phyloP scores from a whole-genome alignment of 495 filamentous ascomycete species.

The Penicillium roqueforti region DNA sequence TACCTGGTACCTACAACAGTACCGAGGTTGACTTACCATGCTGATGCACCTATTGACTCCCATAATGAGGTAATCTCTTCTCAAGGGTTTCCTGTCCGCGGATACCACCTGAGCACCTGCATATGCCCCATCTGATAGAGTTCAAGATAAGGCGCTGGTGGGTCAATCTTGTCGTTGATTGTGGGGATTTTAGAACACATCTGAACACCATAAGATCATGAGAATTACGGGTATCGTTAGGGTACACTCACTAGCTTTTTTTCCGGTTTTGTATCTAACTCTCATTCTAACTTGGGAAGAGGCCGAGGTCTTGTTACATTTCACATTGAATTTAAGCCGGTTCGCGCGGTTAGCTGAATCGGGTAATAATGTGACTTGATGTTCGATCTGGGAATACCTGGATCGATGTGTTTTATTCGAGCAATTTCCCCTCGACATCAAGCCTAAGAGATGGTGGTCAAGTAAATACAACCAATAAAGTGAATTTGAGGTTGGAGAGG shows the following conservation, averaged over 20 bases:
- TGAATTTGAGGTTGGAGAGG: too few species aligned
- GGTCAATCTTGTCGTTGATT: slow-evolving; percentile 17
- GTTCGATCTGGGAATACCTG: too few species aligned
- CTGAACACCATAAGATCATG: background rate
- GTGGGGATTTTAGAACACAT: background rate
- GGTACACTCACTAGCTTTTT: background rate
- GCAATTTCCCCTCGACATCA: too few species aligned
- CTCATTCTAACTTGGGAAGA: background rate
- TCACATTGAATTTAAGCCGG: too few species aligned
- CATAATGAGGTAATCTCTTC: background rate
- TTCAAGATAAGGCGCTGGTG: slow-evolving; percentile 8
- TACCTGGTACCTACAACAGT: background rate
- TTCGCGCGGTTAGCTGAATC: too few species aligned
- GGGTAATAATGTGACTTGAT: too few species aligned
- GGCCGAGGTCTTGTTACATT: too few species aligned
- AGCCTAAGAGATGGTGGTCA: too few species aligned
- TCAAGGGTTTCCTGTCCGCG: background rate
- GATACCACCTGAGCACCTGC: background rate
- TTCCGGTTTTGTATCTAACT: background rate
- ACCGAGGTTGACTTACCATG: background rate
- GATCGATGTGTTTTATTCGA: too few species aligned
- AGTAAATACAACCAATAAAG: too few species aligned
- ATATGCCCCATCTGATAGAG: background rate
- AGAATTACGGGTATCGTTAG: background rate
- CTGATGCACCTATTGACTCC: background rate